phyloP scores from a whole-genome alignment of 352 stramenopile species.

The Globisporangium sylvaticum region DNA sequence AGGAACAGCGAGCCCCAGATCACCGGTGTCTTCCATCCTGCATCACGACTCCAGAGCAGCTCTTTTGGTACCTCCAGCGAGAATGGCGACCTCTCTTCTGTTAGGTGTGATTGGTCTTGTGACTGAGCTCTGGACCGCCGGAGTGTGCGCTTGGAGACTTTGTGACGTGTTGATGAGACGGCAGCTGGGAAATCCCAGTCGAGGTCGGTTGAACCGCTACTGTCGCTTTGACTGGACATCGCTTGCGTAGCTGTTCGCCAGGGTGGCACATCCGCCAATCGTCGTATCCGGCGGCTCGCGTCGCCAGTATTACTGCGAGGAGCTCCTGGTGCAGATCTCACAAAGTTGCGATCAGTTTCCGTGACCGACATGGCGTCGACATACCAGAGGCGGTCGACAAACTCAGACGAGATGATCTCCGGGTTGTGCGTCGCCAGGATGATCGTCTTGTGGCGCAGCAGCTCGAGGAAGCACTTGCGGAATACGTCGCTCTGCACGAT shows the following conservation, averaged over 20 bases:
- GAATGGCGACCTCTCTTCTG: neutral
- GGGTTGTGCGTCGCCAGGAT: slow-evolving; percentile 91
- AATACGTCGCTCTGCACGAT: slow-evolving; percentile 45
- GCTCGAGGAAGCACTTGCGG: slow-evolving; percentile 34
- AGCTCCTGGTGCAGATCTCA: neutral
- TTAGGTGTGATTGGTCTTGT: neutral
- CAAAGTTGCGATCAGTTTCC: slow-evolving; percentile 18
- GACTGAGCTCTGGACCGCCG: neutral
- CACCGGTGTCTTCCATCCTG: slow-evolving; percentile 14
- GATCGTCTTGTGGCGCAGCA: slow-evolving; percentile 45
- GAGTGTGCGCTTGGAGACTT: slow-evolving; percentile 5
- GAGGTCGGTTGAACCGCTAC: neutral
- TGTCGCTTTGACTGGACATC: neutral
- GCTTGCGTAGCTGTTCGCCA: slow-evolving; percentile 15
- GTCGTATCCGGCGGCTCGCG: slow-evolving; percentile 14
- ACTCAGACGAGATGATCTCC: slow-evolving; percentile 46
- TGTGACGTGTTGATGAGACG: neutral
- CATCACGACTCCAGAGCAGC: slow-evolving; percentile 20
- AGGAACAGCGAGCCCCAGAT: slow-evolving; percentile 19
- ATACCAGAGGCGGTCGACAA: slow-evolving; percentile 33
- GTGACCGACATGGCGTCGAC: slow-evolving; percentile 21
- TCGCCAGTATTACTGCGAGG: neutral
- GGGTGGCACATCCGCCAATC: slow-evolving; percentile 28
- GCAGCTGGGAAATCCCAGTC: neutral
- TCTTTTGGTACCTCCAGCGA: slow-evolving; percentile 11